Base-by-base conservation (phyloP, 1,284 basidiomycete genomes). In the Tilletia caries region DNA sequence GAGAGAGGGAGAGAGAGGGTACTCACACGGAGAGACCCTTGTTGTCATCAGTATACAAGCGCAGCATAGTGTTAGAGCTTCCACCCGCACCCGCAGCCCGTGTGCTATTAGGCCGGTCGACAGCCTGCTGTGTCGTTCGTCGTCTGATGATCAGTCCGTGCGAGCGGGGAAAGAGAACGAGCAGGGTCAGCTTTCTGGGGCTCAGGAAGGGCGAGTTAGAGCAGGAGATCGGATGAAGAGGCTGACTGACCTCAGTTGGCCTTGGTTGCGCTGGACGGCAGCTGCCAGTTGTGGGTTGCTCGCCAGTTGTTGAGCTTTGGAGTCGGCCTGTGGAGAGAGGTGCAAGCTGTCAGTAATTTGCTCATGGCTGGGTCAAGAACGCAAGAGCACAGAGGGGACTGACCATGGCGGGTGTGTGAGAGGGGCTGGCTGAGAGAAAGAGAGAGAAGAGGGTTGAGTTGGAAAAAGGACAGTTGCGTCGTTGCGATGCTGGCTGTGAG, bases 21-120 rank as follows among this genome's bases (percentile, higher is more conserved):
- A 90, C 94, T 84, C 84, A 97, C 93, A 98, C 93, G 87, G 93
- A 89, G 72, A 98, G 88, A 46, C 95, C 95, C 73, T 92, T 92
- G 76, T 93, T 95, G 83, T 98, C 95, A 74, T 86, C 86, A 44
- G 95, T 98, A 88, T 98, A 98, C 18, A 98, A 88, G 85, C 93
- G 93, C 82, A 98, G 89, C 95, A 98, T 98, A 71, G 95, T 98
- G 86, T 91, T 95, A 71, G 91, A 93, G 64, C 92, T 95, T 69
- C 95, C 95, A 69, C 95, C 95, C 67, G 94, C 94, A 68, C 95
- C 95, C 33, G 95, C 95, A 48, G 94, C 91, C 65, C 95, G 90
- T 23, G 91, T 85, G 6, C 93, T 95, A 81, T 93, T 92, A 43
- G 95, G 94, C 84, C 89, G 90, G 66, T 90, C 86, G 20, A 87